Evolutionary conservation across 441 rosid species (phyloP), one percentile per base, ranked within the genome.

Genomic region (Erodium texanum): DNA sequence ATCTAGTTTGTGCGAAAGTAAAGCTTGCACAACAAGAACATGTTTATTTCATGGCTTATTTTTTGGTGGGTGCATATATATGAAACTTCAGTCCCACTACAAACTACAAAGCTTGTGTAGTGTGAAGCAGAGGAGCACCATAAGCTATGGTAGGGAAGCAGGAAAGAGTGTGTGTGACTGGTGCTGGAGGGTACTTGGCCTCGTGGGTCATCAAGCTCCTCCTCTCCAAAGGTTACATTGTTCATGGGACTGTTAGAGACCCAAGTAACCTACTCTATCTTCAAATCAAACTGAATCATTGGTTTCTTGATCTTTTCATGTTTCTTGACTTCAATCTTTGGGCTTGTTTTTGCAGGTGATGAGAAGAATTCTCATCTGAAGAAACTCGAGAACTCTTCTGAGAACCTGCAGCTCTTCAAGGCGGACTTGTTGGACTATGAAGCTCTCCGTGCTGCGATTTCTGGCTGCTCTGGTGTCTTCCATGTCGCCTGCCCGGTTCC

Each of bases 401-500:
- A 75, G 68, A 79, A 75, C 65, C 76, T 82, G 67, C 71, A 74
- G 63, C 80, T 82, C 24, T 85, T 83, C 71, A 72, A 80, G 67
- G 65, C 86, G 10, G 83, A 80, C 69, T 71, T 82, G 72, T 68
- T 76, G 65, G 79, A 80, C 71, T 64, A 48, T 15, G 83, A 80
- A 24, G 71, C 74, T 43, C 78, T 80, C 66, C 70, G 70, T 77
- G 70, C 72, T 27, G 83, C 89, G 19, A 73, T 82, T n/a, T 27
- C 73, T 24, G 83, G 81, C 43, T 83, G 86, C 61, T 27, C 24
- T 66, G 85, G 87, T 0, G 84, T 83, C 68, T 78, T 85, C 73
- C 85, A 81, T 71, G 71, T 81, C 6, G 87, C 85, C 62, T 50
- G 70, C 66, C 85, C 74, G 5, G 75, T 81, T 19, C 80, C 83